These are phyloP conservation scores for Acacia concinna DNA, from an alignment of 331 rosid species.

Conservation along the genomic window DNA sequence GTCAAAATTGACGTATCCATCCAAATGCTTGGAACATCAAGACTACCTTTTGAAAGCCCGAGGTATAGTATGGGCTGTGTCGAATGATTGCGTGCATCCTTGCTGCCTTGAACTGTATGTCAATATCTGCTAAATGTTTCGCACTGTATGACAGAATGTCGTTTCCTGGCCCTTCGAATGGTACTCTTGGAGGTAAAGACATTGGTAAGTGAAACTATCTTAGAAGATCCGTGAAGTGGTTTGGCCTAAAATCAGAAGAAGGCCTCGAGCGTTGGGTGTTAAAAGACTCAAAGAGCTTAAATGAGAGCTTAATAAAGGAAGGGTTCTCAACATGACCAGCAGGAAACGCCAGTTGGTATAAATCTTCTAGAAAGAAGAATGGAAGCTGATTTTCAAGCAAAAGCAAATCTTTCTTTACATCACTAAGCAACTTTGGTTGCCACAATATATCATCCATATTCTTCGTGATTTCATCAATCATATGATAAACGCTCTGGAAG, in stretches of 20 bases:
- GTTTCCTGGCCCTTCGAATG: too few species aligned
- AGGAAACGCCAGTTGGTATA: not conserved
- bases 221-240: not conserved
- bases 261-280: not conserved
- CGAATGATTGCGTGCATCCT: too few species aligned
- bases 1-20: not conserved
- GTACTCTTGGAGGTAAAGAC: too few species aligned
- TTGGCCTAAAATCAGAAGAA: not conserved
- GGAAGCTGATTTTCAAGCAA: not conserved
- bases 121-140: not conserved
- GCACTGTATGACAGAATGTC: not conserved
- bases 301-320: not conserved
- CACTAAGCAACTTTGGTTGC: too few species aligned
- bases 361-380: not conserved
- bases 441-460: too few species aligned
- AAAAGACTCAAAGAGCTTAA: not conserved
- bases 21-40: not conserved
- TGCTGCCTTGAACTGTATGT: not conserved
- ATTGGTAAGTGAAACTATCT: not conserved
- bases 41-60: not conserved
- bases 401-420: not conserved
- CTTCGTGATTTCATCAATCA: too few species aligned
- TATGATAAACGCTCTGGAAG: too few species aligned
- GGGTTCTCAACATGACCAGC: not conserved
- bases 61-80: not conserved